These are phyloP conservation scores for Kodamaea arcana DNA, from an alignment of 1,139 yeast genomes.

Conservation along the genomic window DNA sequence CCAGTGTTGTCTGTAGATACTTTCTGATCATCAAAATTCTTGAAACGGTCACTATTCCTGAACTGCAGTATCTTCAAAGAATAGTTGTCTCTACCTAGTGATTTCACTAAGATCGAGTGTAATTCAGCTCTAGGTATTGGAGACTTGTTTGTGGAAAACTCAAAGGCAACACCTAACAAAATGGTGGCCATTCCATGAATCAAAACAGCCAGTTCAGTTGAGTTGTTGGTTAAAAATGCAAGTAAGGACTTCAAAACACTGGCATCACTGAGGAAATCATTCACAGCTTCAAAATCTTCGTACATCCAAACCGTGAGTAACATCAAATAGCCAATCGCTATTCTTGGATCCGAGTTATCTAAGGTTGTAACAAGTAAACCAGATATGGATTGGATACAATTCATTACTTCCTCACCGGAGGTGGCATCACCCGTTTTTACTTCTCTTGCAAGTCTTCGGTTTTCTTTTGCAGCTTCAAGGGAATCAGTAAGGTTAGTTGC, in stretches of 20 bases:
- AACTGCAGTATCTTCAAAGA: conserved; percentile 70
- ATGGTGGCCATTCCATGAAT: conserved; percentile 75
- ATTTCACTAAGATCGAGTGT: conserved; percentile 56
- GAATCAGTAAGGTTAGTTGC: not conserved
- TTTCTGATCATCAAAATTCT: conserved; percentile 48
- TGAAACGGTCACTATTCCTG: conserved; percentile 53
- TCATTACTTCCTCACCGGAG: conserved; percentile 69
- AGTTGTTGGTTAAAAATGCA: conserved; percentile 60
- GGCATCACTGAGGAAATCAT: conserved; percentile 69
- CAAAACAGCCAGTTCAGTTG: conserved; percentile 53
- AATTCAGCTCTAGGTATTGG: conserved; percentile 67
- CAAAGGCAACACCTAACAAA: conserved; percentile 74
- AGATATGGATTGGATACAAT: conserved; percentile 74
- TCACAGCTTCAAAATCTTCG: conserved; percentile 72
- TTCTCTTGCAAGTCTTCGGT: conserved; percentile 46
- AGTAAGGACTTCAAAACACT: conserved; percentile 65
- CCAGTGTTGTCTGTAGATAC: conserved; percentile 68
- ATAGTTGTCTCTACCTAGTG: conserved; percentile 81
- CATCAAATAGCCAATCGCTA: conserved; percentile 76
- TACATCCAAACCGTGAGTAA: conserved; percentile 72
- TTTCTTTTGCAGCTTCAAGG: conserved; percentile 41
- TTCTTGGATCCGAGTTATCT: conserved; percentile 64
- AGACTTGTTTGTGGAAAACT: conserved; percentile 69
- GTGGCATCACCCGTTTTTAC: conserved; percentile 66
- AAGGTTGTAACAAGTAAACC: conserved; percentile 70